phyloP scores from a whole-genome alignment of 23 red algal species.

The Gracilaria gracilis region DNA sequence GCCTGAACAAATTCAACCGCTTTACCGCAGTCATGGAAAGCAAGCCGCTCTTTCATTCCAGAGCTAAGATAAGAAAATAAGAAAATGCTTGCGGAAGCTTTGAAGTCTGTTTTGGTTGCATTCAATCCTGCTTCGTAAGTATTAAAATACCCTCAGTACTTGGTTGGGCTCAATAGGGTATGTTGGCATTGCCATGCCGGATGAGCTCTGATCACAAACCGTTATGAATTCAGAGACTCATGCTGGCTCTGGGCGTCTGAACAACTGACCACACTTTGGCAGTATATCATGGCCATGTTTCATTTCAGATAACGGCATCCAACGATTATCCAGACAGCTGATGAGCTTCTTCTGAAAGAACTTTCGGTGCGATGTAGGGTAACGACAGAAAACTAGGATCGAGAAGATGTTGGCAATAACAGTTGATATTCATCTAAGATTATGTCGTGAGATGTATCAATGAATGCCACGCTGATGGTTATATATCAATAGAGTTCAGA shows the following conservation, averaged over 20 bases:
- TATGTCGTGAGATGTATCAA: neutral
- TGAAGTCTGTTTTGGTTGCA: neutral
- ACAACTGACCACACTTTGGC: no score
- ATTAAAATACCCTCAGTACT: neutral
- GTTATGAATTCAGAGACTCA: neutral
- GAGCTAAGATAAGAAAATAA: neutral
- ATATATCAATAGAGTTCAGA: neutral
- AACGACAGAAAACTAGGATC: neutral
- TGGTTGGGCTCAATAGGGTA: neutral
- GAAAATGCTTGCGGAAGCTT: neutral
- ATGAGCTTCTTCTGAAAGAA: neutral
- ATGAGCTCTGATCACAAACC: neutral
- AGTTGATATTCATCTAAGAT: neutral
- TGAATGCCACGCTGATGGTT: neutral
- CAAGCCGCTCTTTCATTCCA: neutral
- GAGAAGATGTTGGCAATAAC: neutral
- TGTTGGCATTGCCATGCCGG: neutral
- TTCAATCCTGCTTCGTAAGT: neutral
- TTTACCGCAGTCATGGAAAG: neutral
- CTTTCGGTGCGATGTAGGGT: neutral
- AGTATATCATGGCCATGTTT: no score
- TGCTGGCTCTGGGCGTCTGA: no score
- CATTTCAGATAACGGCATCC: no score
- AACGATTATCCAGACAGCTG: neutral
- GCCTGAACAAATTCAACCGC: neutral